Conservation (phyloP, 2,329 filamentous ascomycete genomes). For the Fusarium continuum region DNA sequence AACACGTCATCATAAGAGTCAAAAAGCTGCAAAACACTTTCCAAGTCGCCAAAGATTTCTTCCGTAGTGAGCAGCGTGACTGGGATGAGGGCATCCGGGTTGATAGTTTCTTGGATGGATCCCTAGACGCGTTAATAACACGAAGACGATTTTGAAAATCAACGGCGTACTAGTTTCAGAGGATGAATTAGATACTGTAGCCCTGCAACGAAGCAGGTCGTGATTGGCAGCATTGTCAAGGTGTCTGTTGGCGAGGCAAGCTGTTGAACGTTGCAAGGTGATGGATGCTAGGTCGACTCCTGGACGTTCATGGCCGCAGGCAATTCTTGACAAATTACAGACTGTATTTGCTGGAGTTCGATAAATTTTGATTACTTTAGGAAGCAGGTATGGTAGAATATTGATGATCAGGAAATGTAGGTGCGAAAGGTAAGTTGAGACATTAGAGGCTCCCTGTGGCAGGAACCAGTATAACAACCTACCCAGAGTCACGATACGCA, state of each 20-base stretch:
- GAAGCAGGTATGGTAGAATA: not conserved
- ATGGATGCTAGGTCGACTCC: slow-evolving; percentile 1
- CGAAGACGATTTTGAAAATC: not conserved
- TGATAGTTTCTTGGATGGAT: slow-evolving; percentile 53
- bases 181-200: slow-evolving; percentile 54
- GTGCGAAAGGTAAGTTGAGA: slow-evolving; percentile 16
- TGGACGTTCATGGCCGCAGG: not conserved
- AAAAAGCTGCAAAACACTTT: slow-evolving; percentile 47
- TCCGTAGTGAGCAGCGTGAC: slow-evolving; percentile 52
- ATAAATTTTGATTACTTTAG: not conserved
- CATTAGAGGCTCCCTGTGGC: too few species aligned
- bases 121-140: slow-evolving; percentile 43
- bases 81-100: slow-evolving; percentile 52
- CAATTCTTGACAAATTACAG: not conserved
- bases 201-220: slow-evolving; percentile 51
- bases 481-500: not conserved
- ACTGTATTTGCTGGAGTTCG: not conserved
- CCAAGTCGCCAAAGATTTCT: slow-evolving; percentile 51
- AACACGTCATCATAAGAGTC: slow-evolving; percentile 53
- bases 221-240: slow-evolving; percentile 44
- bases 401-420: not conserved
- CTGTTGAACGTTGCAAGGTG: not conserved
- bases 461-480: not conserved
- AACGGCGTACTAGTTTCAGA: slow-evolving; percentile 46
- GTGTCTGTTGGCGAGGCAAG: not conserved